These are phyloP conservation scores for Populus hybrid DNA, from an alignment of 441 rosid species.

Conservation along the genomic window DNA sequence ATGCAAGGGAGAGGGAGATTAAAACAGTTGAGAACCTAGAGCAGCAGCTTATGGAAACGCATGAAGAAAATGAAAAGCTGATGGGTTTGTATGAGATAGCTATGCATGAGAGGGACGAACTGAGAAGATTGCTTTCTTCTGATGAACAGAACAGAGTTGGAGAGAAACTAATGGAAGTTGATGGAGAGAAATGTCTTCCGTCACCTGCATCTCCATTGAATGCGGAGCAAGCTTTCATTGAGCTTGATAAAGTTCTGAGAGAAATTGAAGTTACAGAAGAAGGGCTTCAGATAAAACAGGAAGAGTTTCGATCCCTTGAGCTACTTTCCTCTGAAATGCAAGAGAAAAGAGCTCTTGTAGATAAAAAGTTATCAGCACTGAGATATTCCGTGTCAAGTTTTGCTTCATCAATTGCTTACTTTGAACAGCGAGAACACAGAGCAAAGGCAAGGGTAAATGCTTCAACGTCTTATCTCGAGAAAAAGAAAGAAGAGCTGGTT, in stretches of 20 bases:
- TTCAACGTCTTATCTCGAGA: constrained; percentile 35
- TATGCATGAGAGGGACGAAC: constrained; percentile 93
- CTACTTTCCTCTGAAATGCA: constrained; percentile 38
- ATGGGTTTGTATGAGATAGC: constrained; percentile 72
- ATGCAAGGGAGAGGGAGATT: constrained; percentile 21
- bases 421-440: constrained; percentile 62
- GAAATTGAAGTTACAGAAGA: constrained; percentile 47
- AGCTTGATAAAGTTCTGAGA: constrained; percentile 44
- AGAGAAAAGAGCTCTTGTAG: constrained; percentile 44
- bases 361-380: constrained; percentile 67
- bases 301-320: constrained; percentile 34
- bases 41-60: constrained; percentile 78
- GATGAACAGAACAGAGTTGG: constrained; percentile 23
- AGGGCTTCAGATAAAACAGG: constrained; percentile 35
- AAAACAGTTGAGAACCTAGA: constrained; percentile 42
- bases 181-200: constrained; percentile 25
- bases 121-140: constrained; percentile 51
- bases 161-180: constrained; percentile 50
- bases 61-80: constrained; percentile 85
- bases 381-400: constrained; percentile 53
- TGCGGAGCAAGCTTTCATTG: constrained; percentile 38
- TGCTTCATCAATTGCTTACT: constrained; percentile 51
- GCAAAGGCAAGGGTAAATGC: constrained; percentile 42
- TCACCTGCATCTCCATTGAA: constrained; percentile 9
- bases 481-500: constrained; percentile 46